Evolutionary conservation across 2,329 filamentous ascomycete genomes (phyloP).

Genomic region (Colletotrichum sp.): DNA sequence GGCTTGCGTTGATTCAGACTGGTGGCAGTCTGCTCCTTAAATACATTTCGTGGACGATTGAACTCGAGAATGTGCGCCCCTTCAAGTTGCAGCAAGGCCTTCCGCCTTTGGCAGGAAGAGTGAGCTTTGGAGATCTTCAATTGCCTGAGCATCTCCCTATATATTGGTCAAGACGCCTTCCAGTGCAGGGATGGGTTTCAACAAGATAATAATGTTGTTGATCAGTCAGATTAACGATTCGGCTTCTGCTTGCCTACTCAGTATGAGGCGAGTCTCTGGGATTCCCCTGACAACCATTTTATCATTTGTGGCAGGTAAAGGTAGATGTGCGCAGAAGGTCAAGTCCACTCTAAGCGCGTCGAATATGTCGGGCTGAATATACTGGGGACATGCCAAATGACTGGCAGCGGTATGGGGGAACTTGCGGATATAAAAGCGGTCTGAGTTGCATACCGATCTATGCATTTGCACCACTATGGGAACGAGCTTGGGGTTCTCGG

Average conservation of each 20-base stretch:
- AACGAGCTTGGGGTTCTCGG: background rate
- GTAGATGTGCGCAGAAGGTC: background rate
- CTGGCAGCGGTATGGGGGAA: background rate
- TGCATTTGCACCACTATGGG: fast-evolving
- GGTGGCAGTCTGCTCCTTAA: background rate
- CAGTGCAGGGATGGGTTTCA: background rate
- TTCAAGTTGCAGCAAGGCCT: background rate
- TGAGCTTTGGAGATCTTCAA: background rate
- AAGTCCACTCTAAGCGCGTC: background rate
- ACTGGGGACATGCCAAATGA: background rate
- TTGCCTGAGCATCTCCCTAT: background rate
- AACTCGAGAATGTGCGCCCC: background rate
- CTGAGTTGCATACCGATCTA: background rate
- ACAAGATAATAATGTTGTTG: background rate
- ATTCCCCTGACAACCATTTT: no score
- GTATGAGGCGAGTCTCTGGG: no score
- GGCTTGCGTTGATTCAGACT: no score
- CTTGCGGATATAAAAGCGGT: fast-evolving
- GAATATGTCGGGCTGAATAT: background rate
- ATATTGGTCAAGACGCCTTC: background rate
- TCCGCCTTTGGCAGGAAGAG: background rate
- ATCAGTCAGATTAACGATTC: fast-evolving
- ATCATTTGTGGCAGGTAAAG: no score
- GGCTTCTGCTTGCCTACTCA: background rate
- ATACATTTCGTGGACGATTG: background rate